These are phyloP conservation scores for Psophocarpus tetragonolobus DNA, from an alignment of 306 rosid species.

Conservation along the genomic window DNA sequence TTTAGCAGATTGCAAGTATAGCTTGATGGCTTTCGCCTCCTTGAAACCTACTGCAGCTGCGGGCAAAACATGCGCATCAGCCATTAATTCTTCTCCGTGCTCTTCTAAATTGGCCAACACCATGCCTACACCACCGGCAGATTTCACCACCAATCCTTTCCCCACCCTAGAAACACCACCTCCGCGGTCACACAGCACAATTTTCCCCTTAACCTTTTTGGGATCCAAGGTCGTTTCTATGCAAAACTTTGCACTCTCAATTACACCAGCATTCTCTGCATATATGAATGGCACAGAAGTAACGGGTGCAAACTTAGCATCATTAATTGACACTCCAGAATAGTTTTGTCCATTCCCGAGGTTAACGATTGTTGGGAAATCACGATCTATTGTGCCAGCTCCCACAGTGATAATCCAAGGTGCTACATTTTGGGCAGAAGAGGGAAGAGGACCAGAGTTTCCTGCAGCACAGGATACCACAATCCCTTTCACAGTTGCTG, in stretches of 20 bases:
- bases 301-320: conserved; percentile 33
- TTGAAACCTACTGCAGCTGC: conserved; percentile 57
- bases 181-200: conserved; percentile 78
- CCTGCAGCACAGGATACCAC: conserved; percentile 73
- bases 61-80: conserved; percentile 69
- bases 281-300: conserved; percentile 46
- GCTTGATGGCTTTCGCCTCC: conserved; percentile 44
- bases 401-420: conserved; percentile 94
- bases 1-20: conserved; percentile 33
- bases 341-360: conserved; percentile 69
- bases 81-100: conserved; percentile 69
- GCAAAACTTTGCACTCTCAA: too few relatives aligned
- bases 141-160: conserved; percentile 65
- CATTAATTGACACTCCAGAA: conserved; percentile 64
- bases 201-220: conserved; percentile 63
- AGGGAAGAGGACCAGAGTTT: conserved; percentile 57
- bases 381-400: conserved; percentile 91
- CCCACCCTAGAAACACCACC: conserved; percentile 41
- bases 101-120: conserved; percentile 50
- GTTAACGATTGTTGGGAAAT: conserved; percentile 62
- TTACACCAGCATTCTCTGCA: conserved; percentile 56
- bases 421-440: conserved; percentile 57
- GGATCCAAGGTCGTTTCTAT: conserved; percentile 58
- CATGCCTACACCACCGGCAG: conserved; percentile 82
- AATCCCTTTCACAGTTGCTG: conserved; percentile 84